Conservation (phyloP, 2,329 filamentous ascomycete genomes). For the Sporothrix protearum region DNA sequence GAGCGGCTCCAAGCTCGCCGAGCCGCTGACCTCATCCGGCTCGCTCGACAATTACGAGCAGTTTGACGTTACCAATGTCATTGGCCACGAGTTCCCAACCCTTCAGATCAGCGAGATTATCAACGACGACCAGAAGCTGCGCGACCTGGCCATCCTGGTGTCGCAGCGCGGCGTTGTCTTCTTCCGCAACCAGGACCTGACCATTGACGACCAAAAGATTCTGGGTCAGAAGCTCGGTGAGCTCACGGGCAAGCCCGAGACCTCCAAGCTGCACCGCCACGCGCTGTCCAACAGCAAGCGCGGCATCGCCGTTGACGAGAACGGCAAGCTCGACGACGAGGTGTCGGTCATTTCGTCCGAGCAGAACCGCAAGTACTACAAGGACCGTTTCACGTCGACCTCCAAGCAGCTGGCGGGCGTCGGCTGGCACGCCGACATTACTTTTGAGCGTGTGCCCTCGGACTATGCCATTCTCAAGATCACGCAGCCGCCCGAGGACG, state of each 20-base stretch:
- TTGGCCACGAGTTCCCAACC: conserved; percentile 47
- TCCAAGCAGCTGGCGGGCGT: conserved; percentile 35
- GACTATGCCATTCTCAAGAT: conserved; percentile 47
- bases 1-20: conserved; percentile 28
- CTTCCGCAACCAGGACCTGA: conserved; percentile 58
- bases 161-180: conserved; percentile 64
- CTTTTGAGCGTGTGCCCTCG: conserved; percentile 45
- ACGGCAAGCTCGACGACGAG: conserved; percentile 46
- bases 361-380: conserved; percentile 40
- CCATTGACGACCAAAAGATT: conserved; percentile 49
- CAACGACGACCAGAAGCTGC: conserved; percentile 46
- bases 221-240: conserved; percentile 48
- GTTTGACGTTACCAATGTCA: conserved; percentile 46
- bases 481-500: conserved; percentile 41
- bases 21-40: conserved; percentile 32
- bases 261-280: conserved; percentile 45
- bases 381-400: conserved; percentile 33
- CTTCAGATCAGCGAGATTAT: conserved; percentile 39
- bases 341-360: conserved; percentile 49
- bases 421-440: conserved; percentile 49
- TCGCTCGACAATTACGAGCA: conserved; percentile 34
- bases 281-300: conserved; percentile 47
- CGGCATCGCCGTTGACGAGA: conserved; percentile 43
- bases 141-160: conserved; percentile 49
- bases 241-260: conserved; percentile 44